Evolutionary conservation across 768 basidiomycete genomes (phyloP).

Genomic region (Pisolithus sp.): DNA sequence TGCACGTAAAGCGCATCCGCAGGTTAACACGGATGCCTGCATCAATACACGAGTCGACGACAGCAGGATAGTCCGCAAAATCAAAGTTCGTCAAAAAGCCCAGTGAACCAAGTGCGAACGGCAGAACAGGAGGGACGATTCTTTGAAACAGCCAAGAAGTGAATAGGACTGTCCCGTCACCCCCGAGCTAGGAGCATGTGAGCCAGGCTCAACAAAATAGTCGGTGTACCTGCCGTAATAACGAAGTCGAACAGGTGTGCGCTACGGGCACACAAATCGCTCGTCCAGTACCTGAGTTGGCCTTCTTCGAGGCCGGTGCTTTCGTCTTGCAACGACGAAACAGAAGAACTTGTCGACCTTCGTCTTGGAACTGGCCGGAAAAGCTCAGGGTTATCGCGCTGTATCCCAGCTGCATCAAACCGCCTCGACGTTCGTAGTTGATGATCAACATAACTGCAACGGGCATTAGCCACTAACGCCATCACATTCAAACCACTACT

Average conservation of each 20-base stretch:
- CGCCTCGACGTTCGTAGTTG: conserved; percentile 85
- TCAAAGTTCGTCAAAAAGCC: conserved; percentile 98
- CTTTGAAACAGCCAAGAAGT: conserved; percentile 99
- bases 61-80: conserved; percentile 76
- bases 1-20: conserved; percentile 98
- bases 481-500: conserved; percentile 21
- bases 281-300: conserved; percentile 96
- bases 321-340: conserved; percentile 42
- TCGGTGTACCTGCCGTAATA: conserved; percentile 64
- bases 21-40: conserved; percentile 94
- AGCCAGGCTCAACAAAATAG: conserved; percentile 3
- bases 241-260: conserved; percentile 98
- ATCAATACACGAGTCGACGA: conserved; percentile 86
- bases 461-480: conserved; percentile 10
- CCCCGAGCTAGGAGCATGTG: conserved; percentile 65
- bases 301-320: conserved; percentile 56
- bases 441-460: conserved; percentile 81
- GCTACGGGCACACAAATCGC: conserved; percentile 86
- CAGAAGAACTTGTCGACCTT: conserved; percentile 65
- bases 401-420: conserved; percentile 89
- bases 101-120: conserved; percentile 94
- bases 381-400: conserved; percentile 80
- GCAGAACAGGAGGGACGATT: conserved; percentile 96
- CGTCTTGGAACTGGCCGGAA: conserved; percentile 76
- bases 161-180: conserved; percentile 97